A percentile compares a stretch with the other conserved stretches of the same genome.
Conservation (phyloP, 169 alveolate genomes). For the Cryptosporidium sp. region DNA sequence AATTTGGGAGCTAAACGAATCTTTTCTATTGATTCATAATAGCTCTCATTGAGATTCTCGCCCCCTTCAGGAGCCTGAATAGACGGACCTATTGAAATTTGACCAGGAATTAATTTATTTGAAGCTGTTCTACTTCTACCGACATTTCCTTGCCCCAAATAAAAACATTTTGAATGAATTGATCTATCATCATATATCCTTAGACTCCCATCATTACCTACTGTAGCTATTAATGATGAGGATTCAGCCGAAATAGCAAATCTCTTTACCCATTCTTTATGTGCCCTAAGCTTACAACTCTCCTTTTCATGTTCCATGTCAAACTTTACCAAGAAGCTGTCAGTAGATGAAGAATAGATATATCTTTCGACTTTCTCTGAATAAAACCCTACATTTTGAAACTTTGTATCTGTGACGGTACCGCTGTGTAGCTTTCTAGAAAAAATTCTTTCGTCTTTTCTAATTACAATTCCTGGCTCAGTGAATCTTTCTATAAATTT, state of each 20-base stretch:
- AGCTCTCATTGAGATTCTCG: background rate
- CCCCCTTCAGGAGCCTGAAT: background rate
- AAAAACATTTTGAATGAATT: background rate
- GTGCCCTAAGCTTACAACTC: slow-evolving; percentile 58
- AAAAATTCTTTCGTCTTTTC: background rate
- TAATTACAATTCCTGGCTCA: background rate
- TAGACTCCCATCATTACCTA: slow-evolving; percentile 65
- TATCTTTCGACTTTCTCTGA: slow-evolving; percentile 25
- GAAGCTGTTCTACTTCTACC: background rate
- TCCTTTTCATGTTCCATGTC: slow-evolving; percentile 50
- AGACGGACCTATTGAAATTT: no score
- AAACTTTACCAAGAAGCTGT: slow-evolving; percentile 52
- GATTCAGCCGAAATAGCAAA: slow-evolving; percentile 39
- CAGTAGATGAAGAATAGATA: slow-evolving; percentile 58
- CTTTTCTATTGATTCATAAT: slow-evolving; percentile 10
- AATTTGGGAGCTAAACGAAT: slow-evolving; percentile 26
- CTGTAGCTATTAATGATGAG: slow-evolving; percentile 54
- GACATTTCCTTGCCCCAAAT: background rate
- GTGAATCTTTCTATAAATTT: background rate
- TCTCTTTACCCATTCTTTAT: slow-evolving; percentile 66
- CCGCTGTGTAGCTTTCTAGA: slow-evolving; percentile 38
- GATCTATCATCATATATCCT: slow-evolving; percentile 42
- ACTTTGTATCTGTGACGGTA: slow-evolving; percentile 56
- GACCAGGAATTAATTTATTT: background rate
- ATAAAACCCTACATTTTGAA: slow-evolving; percentile 15